A percentile compares a stretch with the other conserved stretches of the same genome.
Conservation (phyloP, 768 basidiomycete species). For the Lactifluus echinatus region DNA sequence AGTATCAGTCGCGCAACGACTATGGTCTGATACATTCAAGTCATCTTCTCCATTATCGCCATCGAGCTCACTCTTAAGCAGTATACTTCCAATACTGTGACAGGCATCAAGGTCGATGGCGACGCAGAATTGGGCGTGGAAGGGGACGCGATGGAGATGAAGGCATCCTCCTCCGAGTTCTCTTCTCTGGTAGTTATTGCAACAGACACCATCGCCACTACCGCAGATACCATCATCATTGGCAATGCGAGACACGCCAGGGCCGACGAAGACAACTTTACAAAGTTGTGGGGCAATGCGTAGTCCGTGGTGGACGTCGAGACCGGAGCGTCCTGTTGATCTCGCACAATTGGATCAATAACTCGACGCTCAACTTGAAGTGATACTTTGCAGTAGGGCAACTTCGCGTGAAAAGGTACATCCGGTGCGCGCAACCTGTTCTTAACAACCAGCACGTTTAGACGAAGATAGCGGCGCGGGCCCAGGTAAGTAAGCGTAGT, state of each 20-base stretch:
- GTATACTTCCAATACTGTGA: background rate
- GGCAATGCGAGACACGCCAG: background rate
- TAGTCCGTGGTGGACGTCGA: background rate
- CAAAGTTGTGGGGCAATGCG: background rate
- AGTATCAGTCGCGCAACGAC: constrained; percentile 3
- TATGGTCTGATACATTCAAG: constrained; percentile 25
- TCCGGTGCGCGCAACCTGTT: too few relatives aligned
- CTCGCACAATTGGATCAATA: background rate
- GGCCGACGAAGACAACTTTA: background rate
- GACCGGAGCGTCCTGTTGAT: background rate
- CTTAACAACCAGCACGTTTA: too few relatives aligned
- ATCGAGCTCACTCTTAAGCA: constrained; percentile 29
- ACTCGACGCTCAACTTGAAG: background rate
- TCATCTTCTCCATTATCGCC: constrained; percentile 29
- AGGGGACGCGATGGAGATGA: constrained; percentile 2
- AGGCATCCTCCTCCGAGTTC: background rate
- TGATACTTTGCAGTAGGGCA: constrained; percentile 10
- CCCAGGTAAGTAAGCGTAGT: too few relatives aligned
- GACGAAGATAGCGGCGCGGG: too few relatives aligned
- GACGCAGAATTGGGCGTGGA: background rate
- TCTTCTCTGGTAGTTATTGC: background rate
- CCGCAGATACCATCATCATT: background rate
- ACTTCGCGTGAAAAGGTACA: constrained; percentile 5
- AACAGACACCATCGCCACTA: background rate
- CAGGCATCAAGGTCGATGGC: background rate